phyloP scores from a whole-genome alignment of 2,329 filamentous ascomycete species.

The Penicillium aurantiogriseum region DNA sequence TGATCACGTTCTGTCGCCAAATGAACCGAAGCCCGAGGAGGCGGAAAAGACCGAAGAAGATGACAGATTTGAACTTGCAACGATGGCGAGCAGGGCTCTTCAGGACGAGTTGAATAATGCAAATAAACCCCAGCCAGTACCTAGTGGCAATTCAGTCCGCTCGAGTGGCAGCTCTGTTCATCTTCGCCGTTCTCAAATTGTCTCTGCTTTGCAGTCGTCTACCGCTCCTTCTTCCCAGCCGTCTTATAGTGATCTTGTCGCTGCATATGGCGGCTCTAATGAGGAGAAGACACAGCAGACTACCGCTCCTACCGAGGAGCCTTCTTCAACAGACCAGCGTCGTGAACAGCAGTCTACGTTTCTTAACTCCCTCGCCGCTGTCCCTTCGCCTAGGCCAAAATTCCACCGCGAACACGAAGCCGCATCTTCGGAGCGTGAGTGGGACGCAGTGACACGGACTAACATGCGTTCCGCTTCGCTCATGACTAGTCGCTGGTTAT shows the following conservation, averaged over 20 bases:
- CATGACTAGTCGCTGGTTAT: constrained; percentile 52
- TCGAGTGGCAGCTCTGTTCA: constrained; percentile 39
- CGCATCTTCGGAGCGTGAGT: constrained; percentile 44
- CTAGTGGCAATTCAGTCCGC: constrained; percentile 26
- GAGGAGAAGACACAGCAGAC: constrained; percentile 14
- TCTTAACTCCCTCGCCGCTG: constrained; percentile 26
- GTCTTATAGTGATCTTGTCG: constrained; percentile 55
- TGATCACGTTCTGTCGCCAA: constrained; percentile 62
- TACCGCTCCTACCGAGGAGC: constrained; percentile 8
- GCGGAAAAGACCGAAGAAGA: constrained; percentile 15
- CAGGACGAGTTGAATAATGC: constrained; percentile 36
- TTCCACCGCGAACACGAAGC: constrained; percentile 35
- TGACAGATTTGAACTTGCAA: constrained; percentile 39
- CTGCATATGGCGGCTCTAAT: constrained; percentile 47
- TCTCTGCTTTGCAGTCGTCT: constrained; percentile 51
- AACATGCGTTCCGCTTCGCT: constrained; percentile 51
- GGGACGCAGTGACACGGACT: constrained; percentile 43
- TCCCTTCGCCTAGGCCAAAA: constrained; percentile 23
- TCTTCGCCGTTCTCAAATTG: constrained; percentile 52
- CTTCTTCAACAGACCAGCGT: constrained; percentile 18
- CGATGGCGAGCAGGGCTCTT: constrained; percentile 39
- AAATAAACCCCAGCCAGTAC: constrained; percentile 9
- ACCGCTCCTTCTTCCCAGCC: constrained; percentile 52
- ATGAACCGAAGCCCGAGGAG: constrained; percentile 24
- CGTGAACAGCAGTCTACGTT: constrained; percentile 28